Evolutionary conservation across 2,329 filamentous ascomycete species (phyloP).

Genomic region (Ciborinia camelliae): DNA sequence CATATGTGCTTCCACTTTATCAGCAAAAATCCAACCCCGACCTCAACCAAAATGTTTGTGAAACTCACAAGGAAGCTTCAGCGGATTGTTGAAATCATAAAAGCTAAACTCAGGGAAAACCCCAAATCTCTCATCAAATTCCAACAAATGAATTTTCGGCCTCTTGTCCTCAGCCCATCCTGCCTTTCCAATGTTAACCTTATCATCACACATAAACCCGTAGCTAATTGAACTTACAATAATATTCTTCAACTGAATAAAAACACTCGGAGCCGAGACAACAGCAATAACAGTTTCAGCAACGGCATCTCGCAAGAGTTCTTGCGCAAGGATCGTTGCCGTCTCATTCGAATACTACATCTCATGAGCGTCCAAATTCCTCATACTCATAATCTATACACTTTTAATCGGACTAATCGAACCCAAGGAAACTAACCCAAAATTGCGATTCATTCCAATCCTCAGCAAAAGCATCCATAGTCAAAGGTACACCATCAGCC

Average conservation of each 20-base stretch:
- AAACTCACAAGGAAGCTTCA: conserved; percentile 57
- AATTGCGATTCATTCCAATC: conserved; percentile 85
- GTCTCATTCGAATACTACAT: conserved; percentile 68
- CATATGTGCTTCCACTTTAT: conserved; percentile 44
- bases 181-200: background rate
- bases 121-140: conserved; percentile 70
- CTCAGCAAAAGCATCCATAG: conserved; percentile 71
- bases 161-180: conserved; percentile 39
- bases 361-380: background rate
- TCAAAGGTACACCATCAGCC: conserved; percentile 41
- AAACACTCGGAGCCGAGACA: conserved; percentile 72
- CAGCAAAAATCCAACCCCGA: background rate
- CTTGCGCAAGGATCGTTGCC: conserved; percentile 58
- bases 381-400: background rate
- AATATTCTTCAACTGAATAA: conserved; percentile 71
- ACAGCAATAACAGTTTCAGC: conserved; percentile 60
- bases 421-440: conserved; percentile 54
- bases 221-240: conserved; percentile 9
- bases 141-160: conserved; percentile 64
- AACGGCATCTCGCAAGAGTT: conserved; percentile 61
- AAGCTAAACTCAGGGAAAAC: conserved; percentile 71
- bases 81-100: conserved; percentile 70
- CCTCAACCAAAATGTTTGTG: too few relatives aligned
- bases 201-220: conserved; percentile 12
- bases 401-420: background rate